These are phyloP conservation scores for Lachancea dasiensis DNA, from an alignment of 805 yeast species.

Conservation along the genomic window DNA sequence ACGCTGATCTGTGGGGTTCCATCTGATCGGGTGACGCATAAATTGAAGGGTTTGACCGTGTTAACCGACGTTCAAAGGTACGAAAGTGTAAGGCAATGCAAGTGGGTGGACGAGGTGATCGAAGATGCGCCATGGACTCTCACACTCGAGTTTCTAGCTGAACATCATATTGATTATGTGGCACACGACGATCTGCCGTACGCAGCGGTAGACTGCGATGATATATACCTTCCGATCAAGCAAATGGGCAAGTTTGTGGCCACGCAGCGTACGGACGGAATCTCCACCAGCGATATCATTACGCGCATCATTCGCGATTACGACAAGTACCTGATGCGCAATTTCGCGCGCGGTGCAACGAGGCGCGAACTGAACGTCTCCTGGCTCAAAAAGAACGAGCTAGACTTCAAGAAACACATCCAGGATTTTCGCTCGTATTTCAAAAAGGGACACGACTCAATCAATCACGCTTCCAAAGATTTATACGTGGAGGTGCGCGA, in stretches of 20 bases:
- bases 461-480: slow-evolving; percentile 72
- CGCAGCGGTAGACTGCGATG: slow-evolving; percentile 82
- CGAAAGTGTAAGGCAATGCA: slow-evolving; percentile 88
- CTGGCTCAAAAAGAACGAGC: slow-evolving; percentile 95
- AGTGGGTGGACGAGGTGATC: slow-evolving; percentile 96
- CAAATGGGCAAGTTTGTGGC: slow-evolving; percentile 84
- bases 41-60: slow-evolving; percentile 88
- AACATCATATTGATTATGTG: slow-evolving; percentile 87
- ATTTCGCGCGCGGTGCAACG: slow-evolving; percentile 96
- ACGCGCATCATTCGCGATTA: slow-evolving; percentile 93
- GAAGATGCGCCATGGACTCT: slow-evolving; percentile 96
- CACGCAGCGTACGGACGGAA: slow-evolving; percentile 95
- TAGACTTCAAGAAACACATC: slow-evolving; percentile 87
- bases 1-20: slow-evolving; percentile 88
- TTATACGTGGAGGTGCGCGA: slow-evolving; percentile 81
- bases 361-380: slow-evolving; percentile 93
- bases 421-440: slow-evolving; percentile 81
- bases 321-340: slow-evolving; percentile 93
- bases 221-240: slow-evolving; percentile 89
- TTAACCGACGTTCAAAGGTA: slow-evolving; percentile 80
- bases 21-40: slow-evolving; percentile 84
- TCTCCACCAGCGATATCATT: slow-evolving; percentile 92
- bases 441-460: slow-evolving; percentile 62
- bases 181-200: slow-evolving; percentile 98
- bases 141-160: slow-evolving; percentile 66